phyloP scores from a whole-genome alignment of 768 basidiomycete genomes.

The Boletus vermiculosoides region DNA sequence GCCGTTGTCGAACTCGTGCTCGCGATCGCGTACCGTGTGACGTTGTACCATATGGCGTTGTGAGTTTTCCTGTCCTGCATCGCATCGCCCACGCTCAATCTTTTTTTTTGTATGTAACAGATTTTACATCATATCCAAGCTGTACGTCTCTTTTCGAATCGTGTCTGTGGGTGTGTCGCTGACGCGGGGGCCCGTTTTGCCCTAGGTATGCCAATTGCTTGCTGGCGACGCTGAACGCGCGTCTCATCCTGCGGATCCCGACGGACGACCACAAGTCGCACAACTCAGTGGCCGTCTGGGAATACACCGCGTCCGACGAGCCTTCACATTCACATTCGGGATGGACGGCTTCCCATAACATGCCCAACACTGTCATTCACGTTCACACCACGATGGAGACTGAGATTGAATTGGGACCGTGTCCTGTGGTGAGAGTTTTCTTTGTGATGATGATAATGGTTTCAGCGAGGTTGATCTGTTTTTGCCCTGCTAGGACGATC shows the following conservation, averaged over 20 bases:
- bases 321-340: neutral
- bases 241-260: neutral
- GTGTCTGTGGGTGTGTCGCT: neutral
- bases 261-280: neutral
- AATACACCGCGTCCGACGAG: neutral
- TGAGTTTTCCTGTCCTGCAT: neutral
- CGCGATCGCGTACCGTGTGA: conserved; percentile 6
- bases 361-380: neutral
- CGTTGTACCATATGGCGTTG: conserved; percentile 9
- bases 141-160: neutral
- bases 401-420: neutral
- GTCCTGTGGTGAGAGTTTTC: neutral
- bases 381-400: neutral
- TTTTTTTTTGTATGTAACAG: neutral
- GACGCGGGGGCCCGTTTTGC: neutral
- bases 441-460: too few relatives aligned
- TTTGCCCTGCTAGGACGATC: too few relatives aligned
- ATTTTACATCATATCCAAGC: neutral
- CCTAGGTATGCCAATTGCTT: conserved; percentile 16
- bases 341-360: neutral
- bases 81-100: neutral
- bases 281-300: neutral
- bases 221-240: conserved; percentile 6
- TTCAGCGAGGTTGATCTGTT: neutral
- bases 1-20: conserved; percentile 5